A percentile compares a stretch with the other conserved stretches of the same genome.
phyloP scores from a whole-genome alignment of 1,139 yeast species.

The Kodamaea fungicola region DNA sequence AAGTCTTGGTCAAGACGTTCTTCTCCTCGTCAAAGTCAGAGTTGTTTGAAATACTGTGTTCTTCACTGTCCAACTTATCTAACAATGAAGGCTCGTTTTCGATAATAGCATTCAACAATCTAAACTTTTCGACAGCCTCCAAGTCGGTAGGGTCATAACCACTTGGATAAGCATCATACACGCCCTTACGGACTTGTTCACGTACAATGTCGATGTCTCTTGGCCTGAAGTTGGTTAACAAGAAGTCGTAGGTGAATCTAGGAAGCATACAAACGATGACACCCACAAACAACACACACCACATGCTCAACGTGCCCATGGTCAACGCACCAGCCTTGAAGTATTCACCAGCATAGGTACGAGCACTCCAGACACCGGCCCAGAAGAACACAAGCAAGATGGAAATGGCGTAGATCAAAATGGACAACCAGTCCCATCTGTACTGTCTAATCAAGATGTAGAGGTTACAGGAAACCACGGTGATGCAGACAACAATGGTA shows the following conservation, averaged over 20 bases:
- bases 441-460: constrained; percentile 54
- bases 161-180: constrained; percentile 45
- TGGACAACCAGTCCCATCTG: constrained; percentile 61
- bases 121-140: constrained; percentile 42
- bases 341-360: constrained; percentile 41
- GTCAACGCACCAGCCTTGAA: constrained; percentile 55
- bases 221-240: constrained; percentile 46
- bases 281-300: constrained; percentile 52
- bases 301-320: constrained; percentile 49
- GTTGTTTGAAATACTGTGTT: constrained; percentile 8
- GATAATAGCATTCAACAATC: constrained; percentile 34
- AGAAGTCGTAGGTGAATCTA: constrained; percentile 48
- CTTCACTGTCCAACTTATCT: constrained; percentile 28
- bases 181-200: constrained; percentile 46
- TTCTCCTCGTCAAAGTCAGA: constrained; percentile 8
- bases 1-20: constrained; percentile 21
- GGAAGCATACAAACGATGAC: constrained; percentile 48
- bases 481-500: constrained; percentile 42
- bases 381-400: constrained; percentile 54
- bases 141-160: constrained; percentile 61
- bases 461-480: constrained; percentile 52
- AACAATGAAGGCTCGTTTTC: constrained; percentile 34
- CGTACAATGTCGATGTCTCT: constrained; percentile 54
- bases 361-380: constrained; percentile 60
- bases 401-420: constrained; percentile 47